phyloP scores from a whole-genome alignment of 768 basidiomycete species.

The Grammothele lineata region DNA sequence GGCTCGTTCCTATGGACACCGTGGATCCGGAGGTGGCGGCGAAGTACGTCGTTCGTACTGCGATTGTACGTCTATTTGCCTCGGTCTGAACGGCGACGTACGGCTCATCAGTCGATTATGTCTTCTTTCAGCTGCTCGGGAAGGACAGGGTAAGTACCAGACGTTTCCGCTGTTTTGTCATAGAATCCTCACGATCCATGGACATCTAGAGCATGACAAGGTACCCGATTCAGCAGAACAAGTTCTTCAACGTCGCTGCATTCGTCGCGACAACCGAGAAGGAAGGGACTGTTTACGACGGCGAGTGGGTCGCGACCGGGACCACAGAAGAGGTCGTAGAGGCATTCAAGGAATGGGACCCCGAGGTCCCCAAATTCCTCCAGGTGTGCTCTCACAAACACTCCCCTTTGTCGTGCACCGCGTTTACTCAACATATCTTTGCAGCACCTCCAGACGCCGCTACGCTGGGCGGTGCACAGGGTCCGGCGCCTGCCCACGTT shows the following conservation, averaged over 20 bases:
- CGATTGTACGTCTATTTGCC: neutral
- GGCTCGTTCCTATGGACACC: constrained; percentile 21
- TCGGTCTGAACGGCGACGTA: neutral
- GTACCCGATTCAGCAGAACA: constrained; percentile 21
- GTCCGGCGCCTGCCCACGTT: constrained; percentile 16
- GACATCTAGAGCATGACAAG: constrained; percentile 33
- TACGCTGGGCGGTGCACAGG: constrained; percentile 21
- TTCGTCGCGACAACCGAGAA: constrained; percentile 16
- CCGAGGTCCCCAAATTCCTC: constrained; percentile 12
- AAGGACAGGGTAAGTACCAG: constrained; percentile 10
- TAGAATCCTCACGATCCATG: too few species aligned
- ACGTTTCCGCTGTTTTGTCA: constrained; percentile 9
- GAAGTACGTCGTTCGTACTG: too few species aligned
- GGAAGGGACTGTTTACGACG: constrained; percentile 16
- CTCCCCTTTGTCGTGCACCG: neutral
- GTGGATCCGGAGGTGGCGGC: too few species aligned
- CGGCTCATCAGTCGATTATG: neutral
- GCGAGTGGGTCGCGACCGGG: constrained; percentile 14
- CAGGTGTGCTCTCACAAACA: constrained; percentile 15
- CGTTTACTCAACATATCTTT: neutral
- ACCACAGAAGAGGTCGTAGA: constrained; percentile 13
- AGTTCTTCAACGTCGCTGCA: constrained; percentile 21
- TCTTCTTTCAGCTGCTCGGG: constrained; percentile 19
- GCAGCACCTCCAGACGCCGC: constrained; percentile 12
- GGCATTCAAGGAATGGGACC: constrained; percentile 17